Base-by-base conservation (phyloP, 2,329 filamentous ascomycete genomes). In the Arthrocladium fulminans region DNA sequence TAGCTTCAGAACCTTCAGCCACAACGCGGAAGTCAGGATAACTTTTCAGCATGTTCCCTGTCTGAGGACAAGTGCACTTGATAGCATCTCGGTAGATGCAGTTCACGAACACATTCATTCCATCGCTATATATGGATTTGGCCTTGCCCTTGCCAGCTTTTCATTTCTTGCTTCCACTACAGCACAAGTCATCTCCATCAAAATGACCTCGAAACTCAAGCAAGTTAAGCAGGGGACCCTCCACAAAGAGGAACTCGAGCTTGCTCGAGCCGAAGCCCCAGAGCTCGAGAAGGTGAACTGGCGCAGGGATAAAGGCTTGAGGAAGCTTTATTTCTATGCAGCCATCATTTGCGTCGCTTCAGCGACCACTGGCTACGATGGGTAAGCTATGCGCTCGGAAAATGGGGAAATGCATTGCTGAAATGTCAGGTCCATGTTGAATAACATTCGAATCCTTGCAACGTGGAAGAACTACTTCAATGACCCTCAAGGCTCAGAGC, bases 331-430 rank as follows among this genome's bases (percentile, higher is more conserved):
- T 59, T 68, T 68, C 44, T 70, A 72, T 60, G 69, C 68, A 50
- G 63, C 70, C 17, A 71, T 80, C 50, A 67, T 82, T 49, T 75
- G 77, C 62, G 66, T 81, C 49, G 77, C 75, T 10, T 80, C 77
- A 20, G 77, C 32, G n/a, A 35, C 32, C 76, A 37, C 80, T 77
- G 24, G 80, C 76, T 35, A 80, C 59, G 78, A 82, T 63, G 76
- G 77, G 67, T 70, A 57, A 42, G 51, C 25, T 27, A 39, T 32
- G n/a, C 8, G 7, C 2, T 20, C n/a, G 38, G 12, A 40, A 13
- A 17, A 30, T 13, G 8, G 12, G 12, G 20, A 44, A 4, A 19
- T 20, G 4, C 23, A 13, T 22, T 27, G 25, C 15, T n/a, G 9
- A 15, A 12, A 37, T 13, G 27, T 19, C 60, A 72, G 60, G 59